These are phyloP conservation scores for Pholiota conissans DNA, from an alignment of 768 basidiomycete species.

Conservation along the genomic window DNA sequence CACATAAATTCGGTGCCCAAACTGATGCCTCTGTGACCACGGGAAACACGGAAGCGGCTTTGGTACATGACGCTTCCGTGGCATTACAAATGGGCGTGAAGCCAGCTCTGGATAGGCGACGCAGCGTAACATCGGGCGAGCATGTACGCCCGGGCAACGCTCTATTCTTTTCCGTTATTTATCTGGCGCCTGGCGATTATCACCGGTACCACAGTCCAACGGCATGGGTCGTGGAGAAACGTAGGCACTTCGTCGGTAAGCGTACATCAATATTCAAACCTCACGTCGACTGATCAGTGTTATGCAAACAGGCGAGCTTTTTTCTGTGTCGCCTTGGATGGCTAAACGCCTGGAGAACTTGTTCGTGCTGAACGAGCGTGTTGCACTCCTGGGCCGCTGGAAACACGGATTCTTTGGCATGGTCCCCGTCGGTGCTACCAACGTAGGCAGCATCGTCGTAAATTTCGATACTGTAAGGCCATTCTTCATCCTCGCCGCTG, in stretches of 20 bases:
- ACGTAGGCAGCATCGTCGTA: constrained; percentile 94
- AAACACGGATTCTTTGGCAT: constrained; percentile 94
- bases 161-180: constrained; percentile 92
- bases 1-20: constrained; percentile 62
- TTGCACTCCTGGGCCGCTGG: constrained; percentile 94
- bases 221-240: constrained; percentile 95
- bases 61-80: constrained; percentile 70
- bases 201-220: constrained; percentile 97
- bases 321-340: constrained; percentile 96
- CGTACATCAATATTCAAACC: constrained; percentile 1
- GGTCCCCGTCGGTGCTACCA: constrained; percentile 98
- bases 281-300: no score
- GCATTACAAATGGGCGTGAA: constrained; percentile 68
- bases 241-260: constrained; percentile 90
- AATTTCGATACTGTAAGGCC: constrained; percentile 82
- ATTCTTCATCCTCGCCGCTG: constrained; percentile 2
- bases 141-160: constrained; percentile 73
- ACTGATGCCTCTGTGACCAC: constrained; percentile 77
- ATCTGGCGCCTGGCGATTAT: constrained; percentile 98
- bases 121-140: constrained; percentile 38
- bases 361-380: constrained; percentile 98
- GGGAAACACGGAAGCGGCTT: constrained; percentile 51
- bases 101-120: constrained; percentile 24
- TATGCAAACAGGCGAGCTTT: constrained; percentile 70
- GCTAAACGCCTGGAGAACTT: constrained; percentile 88